Base-by-base conservation (phyloP, 768 basidiomycete genomes). In the Mycena leptocephala region DNA sequence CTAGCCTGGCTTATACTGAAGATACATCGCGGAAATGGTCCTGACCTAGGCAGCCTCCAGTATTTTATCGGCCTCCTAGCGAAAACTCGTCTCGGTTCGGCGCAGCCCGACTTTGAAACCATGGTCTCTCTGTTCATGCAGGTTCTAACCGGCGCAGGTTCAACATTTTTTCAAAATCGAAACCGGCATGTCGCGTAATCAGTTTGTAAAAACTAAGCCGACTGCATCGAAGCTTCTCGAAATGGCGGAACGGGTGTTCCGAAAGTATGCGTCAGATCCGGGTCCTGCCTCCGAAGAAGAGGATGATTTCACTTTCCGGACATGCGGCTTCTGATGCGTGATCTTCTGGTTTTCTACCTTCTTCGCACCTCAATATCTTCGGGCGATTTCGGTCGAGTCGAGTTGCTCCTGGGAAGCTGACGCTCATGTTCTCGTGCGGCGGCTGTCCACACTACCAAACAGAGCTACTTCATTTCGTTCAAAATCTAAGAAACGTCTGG, bases 101-200 rank as follows among this genome's bases (percentile, higher is more conserved):
- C 76, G 28, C 69, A 81, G 11, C 81, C 78, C 0, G 72, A 82
- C 46, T 80, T 80, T 26, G 75, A 82, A 14, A 79, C 80, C 0
- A 55, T 82, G 1, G 22, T 79, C 5, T 63, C 72, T 4, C 62
- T 65, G 20, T 30, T 74, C 24, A 74, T 76, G 24, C 76, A 81
- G 16, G 78, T 82, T 5, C 69, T 80, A 0, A 37, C 5, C 0
- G 81, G 78, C 0, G 43, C 72, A n/a, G n/a, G 70, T 81, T 32
- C 33, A 79, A 0, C 56, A 79, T 43, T 72, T 68, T 0, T 82
- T 78, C 79, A 46, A 35, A 3, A 48, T 41, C 9, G 75, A 81
- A n/a, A 78, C 65, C 26, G 69, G 76, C 0, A 1, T 37, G 0
- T 71, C 76, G 0, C 56, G 78, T 13, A 26, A 20, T 5, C 64